phyloP scores from a whole-genome alignment of 306 rosid genomes.

The Sechiopsis laciniata region DNA sequence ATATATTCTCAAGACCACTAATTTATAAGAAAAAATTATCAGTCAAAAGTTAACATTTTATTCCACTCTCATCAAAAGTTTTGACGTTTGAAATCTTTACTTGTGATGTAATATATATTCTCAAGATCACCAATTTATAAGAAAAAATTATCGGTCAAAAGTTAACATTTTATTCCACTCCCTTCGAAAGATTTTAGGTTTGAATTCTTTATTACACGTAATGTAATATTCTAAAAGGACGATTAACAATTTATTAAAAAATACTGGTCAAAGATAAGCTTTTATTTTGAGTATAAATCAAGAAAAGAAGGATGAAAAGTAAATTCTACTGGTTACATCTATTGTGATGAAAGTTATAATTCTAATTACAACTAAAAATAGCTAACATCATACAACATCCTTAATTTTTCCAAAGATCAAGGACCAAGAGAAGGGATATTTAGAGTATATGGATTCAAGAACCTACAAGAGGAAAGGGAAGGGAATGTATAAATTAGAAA shows the following conservation, averaged over 20 bases:
- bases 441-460: not conserved
- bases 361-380: not conserved
- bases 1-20: no score
- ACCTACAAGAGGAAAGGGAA: not conserved
- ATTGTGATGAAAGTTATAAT: not conserved
- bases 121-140: not conserved
- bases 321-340: not conserved
- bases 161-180: not conserved
- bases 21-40: no score
- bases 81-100: not conserved
- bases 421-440: not conserved
- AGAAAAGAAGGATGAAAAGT: not conserved
- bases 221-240: not conserved
- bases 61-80: not conserved
- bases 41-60: no score
- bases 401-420: no score
- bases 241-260: not conserved
- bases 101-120: not conserved
- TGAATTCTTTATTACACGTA: not conserved
- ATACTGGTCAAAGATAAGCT: not conserved
- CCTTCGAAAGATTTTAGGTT: not conserved
- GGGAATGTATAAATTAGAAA: not conserved
- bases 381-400: not conserved
- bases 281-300: not conserved
- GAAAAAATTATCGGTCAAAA: not conserved